Evolutionary conservation across 352 stramenopile genomes (phyloP), one percentile per base, ranked within the genome.

Genomic region (Pythium phragmiticola): DNA sequence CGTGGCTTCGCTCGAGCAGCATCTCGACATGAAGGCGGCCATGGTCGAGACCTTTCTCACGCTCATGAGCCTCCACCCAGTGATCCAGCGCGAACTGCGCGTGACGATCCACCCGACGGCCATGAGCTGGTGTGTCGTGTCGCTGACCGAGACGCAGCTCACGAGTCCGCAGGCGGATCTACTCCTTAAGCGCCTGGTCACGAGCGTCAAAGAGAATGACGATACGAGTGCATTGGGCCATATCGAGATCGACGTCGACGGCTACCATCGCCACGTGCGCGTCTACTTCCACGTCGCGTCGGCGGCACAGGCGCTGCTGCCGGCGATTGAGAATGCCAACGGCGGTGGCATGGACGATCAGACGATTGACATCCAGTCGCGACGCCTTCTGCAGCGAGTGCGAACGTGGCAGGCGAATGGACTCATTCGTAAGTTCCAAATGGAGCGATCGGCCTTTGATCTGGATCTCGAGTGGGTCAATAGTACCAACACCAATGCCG

Each of bases 31-130:
- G 68, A 92, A 94, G 51, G 56, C 72, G 0, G 83, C 80, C 34
- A 87, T 73, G 48, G 64, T 94, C 23, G 86, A 94, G 55, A 94
- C 86, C 21, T 91, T 94, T 60, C 60, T 94, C 4, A 92, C 83
- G 12, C 60, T 92, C 0, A 23, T 63, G 50, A 65, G 55, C 34
- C 49, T 65, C 33, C 39, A 61, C 16, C 52, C 33, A 2, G 17
- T 17, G 45, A 62, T 73, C 19, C 43, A 55, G 28, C 13, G 48
- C 11, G 16, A 54, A 8, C 41, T 81, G 23, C 57, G 59, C 4
- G 50, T 89, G 6, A 50, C 63, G 13, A 57, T 87, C 23, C 69
- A 74, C 8, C 80, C 78, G 42, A 73, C 75, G 9, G 78, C 73
- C 30, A 88, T 83, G 76, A 77, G 69, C 66, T 74, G 57, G 59